Evolutionary conservation across 352 stramenopile genomes (phyloP), one percentile per base, ranked within the genome.

Genomic region (Globisporangium cylindrosporum): DNA sequence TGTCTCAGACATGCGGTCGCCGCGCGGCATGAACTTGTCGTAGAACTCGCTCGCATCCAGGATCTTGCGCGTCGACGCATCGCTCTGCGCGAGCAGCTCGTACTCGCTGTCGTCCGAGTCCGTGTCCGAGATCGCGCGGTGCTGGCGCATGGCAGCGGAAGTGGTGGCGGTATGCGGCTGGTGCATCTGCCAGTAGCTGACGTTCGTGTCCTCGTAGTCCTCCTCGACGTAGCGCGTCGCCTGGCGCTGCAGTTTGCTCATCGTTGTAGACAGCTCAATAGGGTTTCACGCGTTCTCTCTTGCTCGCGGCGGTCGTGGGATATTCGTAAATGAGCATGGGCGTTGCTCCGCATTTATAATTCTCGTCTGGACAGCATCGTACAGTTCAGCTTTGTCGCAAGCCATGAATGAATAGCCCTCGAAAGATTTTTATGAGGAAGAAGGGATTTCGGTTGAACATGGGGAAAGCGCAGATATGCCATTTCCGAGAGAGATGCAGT

Each of bases 31-130:
- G 62, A 77, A 82, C 56, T 74, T 74, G 29, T 57, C 61, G 69
- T 81, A 90, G 68, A 85, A 93, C 36, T 72, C 69, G 67, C 84
- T 93, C 43, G 73, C 32, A 46, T 57, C 70, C 48, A 94, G 65
- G 43, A 92, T 79, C 62, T 78, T 64, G 34, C 78, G 63, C 46
- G 79, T 84, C 55, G 71, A 71, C 14, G 59, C 66, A 32, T 67
- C 61, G 54, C 66, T 71, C 29, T 59, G 66, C 9, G 51, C 59
- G n/a, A 71, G 61, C 15, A 67, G 4, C 24, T 71, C 66, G 61
- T 71, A 71, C 38, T 71, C 66, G 32, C 61, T 71, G 36, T 71
- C 64, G 32, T 61, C 60, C 8, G 60, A 66, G 29, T 66, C 60
- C 18, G 60, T 62, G 15, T 59, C 54, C 25, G 54, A 32, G 54